Evolutionary conservation across 345 rosid genomes (phyloP), one percentile per base, ranked within the genome.

Genomic region (Gynandropsis gynandra): DNA sequence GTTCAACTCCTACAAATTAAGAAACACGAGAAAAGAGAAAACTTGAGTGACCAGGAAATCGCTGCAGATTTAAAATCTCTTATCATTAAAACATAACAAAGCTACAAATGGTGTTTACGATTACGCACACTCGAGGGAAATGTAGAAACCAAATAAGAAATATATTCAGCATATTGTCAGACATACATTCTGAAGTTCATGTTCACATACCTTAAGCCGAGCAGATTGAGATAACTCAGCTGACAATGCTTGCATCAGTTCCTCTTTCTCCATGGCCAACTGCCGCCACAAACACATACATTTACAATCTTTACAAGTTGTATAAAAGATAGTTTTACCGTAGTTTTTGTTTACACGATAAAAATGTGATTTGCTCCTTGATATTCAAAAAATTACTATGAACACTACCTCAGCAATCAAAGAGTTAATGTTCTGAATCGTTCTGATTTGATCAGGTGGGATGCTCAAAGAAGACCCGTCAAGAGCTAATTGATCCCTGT

Each of bases 251-350:
- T 80, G 84, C 56, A 73, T 52, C 69, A 93, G 69, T 63, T 88
- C 97, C 59, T 93, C 95, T 64, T 85, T 85, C 68, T 88, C 99
- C 68, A 83, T 56, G 10, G 85, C 77, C 53, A 87, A 76, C 98
- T 92, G 77, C 67, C 76, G 59, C 40, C 54, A 68, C 27, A 66
- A 9, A 56, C 38, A 20, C 20, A 38, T 47, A 51, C 29, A 35
- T 59, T 41, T 37, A 37, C 41, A 3, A 13, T 8, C 41, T 10
- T 10, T 2, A 37, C 15, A 37, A 8, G n/a, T 10, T 10, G 41
- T 8, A 37, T 13, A n/a, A n/a, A n/a, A n/a, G n/a, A n/a, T n/a
- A n/a, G n/a, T n/a, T n/a, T n/a, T n/a, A n/a, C n/a, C n/a, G n/a
- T n/a, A n/a, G n/a, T n/a, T n/a, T n/a, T n/a, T n/a, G n/a, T n/a